A percentile compares a stretch with the other conserved stretches of the same genome.
Conservation (phyloP, 768 basidiomycete species). For the Kwoniella mangroviensis region DNA sequence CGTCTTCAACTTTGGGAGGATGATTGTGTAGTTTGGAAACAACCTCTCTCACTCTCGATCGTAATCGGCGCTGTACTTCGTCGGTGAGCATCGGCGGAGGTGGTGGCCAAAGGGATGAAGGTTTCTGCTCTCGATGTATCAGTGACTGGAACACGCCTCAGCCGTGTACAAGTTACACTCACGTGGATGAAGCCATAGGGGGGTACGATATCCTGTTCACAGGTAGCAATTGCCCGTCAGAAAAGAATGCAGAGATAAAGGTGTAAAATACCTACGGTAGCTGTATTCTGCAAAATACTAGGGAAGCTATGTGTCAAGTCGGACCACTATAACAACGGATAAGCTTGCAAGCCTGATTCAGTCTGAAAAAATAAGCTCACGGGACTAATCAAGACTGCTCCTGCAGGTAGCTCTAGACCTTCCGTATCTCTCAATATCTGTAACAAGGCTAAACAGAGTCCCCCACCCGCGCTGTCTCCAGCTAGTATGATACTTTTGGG, state of each 20-base stretch:
- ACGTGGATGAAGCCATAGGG: conserved; percentile 59
- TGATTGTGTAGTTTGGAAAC: conserved; percentile 29
- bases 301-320: conserved; percentile 96
- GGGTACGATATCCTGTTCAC: conserved; percentile 68
- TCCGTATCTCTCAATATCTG: conserved; percentile 77
- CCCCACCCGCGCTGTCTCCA: conserved; percentile 94
- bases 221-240: background rate
- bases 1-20: conserved; percentile 21
- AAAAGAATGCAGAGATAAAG: no score
- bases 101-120: conserved; percentile 58
- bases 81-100: conserved; percentile 56
- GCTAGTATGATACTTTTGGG: conserved; percentile 81
- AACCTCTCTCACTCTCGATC: conserved; percentile 47
- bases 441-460: conserved; percentile 77
- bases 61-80: conserved; percentile 47
- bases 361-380: conserved; percentile 64
- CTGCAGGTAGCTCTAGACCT: conserved; percentile 80
- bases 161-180: conserved; percentile 11
- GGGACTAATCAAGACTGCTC: conserved; percentile 85
- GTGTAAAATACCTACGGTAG: conserved; percentile 65
- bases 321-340: conserved; percentile 46
- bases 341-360: background rate
- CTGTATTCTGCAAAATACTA: conserved; percentile 79
- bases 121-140: conserved; percentile 43
- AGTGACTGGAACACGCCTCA: background rate